These are phyloP conservation scores for Rhizopogon vesiculosus DNA, from an alignment of 768 basidiomycete species.

Conservation along the genomic window DNA sequence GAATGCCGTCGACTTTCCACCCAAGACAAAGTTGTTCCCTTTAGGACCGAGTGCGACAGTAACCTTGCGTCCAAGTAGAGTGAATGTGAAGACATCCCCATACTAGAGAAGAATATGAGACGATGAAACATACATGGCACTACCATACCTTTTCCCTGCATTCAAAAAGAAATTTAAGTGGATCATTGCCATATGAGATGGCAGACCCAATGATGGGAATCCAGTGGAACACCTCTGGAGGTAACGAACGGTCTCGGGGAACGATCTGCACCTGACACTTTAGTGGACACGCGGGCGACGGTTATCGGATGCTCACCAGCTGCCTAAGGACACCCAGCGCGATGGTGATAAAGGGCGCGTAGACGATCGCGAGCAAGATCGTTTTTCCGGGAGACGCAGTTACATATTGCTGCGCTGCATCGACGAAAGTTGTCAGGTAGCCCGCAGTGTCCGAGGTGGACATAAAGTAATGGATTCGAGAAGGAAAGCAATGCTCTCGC, in stretches of 20 bases:
- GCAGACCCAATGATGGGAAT: slow-evolving; percentile 90
- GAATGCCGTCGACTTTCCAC: slow-evolving; percentile 87
- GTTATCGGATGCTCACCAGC: slow-evolving; percentile 44
- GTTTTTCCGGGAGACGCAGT: slow-evolving; percentile 20
- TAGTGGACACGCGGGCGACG: not conserved
- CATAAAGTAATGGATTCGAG: slow-evolving; percentile 14
- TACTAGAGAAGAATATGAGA: slow-evolving; percentile 46
- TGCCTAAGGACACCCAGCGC: slow-evolving; percentile 75
- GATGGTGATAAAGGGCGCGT: slow-evolving; percentile 63
- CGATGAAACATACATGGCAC: not conserved
- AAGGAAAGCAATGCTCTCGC: not conserved
- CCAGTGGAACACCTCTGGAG: slow-evolving; percentile 92
- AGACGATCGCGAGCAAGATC: slow-evolving; percentile 45
- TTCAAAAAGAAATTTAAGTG: slow-evolving; percentile 79
- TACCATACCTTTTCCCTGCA: slow-evolving; percentile 68
- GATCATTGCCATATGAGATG: slow-evolving; percentile 86
- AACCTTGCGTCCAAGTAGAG: slow-evolving; percentile 82
- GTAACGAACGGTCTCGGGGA: slow-evolving; percentile 68
- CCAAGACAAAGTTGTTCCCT: slow-evolving; percentile 92
- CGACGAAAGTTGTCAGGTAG: slow-evolving; percentile 19
- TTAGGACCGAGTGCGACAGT: slow-evolving; percentile 89
- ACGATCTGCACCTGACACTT: slow-evolving; percentile 40
- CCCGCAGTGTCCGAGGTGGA: slow-evolving; percentile 17
- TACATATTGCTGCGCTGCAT: slow-evolving; percentile 13
- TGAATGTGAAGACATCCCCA: slow-evolving; percentile 95